Base-by-base conservation (phyloP, 108 stramenopile species). In the Seminavis robusta region DNA sequence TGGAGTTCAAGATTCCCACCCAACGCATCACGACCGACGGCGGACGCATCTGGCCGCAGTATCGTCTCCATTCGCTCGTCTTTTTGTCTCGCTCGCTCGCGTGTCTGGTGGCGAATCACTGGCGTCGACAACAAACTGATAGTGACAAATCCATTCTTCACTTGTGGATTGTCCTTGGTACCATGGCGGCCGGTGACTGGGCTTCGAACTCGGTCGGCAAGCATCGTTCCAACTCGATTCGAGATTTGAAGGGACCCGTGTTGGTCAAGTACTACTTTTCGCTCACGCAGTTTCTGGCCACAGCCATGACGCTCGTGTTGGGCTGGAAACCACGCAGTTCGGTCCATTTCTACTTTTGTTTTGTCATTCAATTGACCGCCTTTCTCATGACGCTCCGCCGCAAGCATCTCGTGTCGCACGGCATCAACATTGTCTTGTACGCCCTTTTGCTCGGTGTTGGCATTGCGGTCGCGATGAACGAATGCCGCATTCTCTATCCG, bases 301-400 rank as follows among this genome's bases (percentile, higher is more conserved):
- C 51, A 1, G 19, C 28, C 30, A n/a, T n/a, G n/a, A n/a, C n/a
- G n/a, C n/a, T n/a, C n/a, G n/a, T n/a, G n/a, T n/a, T n/a, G n/a
- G n/a, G n/a, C n/a, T n/a, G n/a, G n/a, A n/a, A n/a, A n/a, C n/a
- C n/a, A n/a, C n/a, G n/a, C n/a, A n/a, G n/a, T 56, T 37, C 38
- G 4, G n/a, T 41, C 2, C 39, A 39, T n/a, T 25, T 56, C 16
- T 5, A 41, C 15, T 42, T 40, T 24, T 40, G 38, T 40, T 24
- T 24, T 21, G 41, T 56, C 20, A 41, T 56, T 41, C 55, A 56
- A 56, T 26, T 40, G 19, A 56, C 39, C 24, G 55, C 55, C 38
- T 56, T 56, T 23, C 39, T 56, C 55, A 56, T 56, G 55, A 56
- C 55, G 7, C 20, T 56, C 19, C 55, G 40, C 27, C 37, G 55